A percentile compares a stretch with the other conserved stretches of the same genome.
phyloP scores from a whole-genome alignment of 768 basidiomycete genomes.

The Boletellus ananas region DNA sequence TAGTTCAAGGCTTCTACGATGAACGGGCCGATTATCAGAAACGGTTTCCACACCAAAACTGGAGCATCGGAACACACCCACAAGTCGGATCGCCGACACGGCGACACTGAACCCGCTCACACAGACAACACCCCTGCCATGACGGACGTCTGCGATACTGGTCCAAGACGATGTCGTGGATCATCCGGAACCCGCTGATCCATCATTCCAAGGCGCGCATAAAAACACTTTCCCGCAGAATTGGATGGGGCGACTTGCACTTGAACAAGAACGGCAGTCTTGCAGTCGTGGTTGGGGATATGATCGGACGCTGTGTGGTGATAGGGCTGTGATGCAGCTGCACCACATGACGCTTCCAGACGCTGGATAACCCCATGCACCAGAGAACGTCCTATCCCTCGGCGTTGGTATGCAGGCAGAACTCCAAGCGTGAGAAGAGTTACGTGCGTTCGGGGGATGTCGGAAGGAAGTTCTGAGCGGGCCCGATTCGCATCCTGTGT shows the following conservation, averaged over 20 bases:
- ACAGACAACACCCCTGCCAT: constrained; percentile 27
- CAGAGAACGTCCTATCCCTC: constrained; percentile 28
- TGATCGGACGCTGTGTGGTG: neutral
- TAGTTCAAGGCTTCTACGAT: too few relatives aligned
- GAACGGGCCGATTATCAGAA: too few relatives aligned
- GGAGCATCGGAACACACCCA: neutral
- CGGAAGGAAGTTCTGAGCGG: constrained; percentile 1
- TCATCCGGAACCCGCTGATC: constrained; percentile 15
- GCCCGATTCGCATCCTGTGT: neutral
- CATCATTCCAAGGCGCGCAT: constrained; percentile 28
- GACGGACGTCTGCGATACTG: constrained; percentile 17
- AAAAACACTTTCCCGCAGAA: constrained; percentile 24
- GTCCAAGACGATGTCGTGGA: constrained; percentile 11
- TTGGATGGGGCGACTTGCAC: constrained; percentile 29
- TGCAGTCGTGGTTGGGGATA: neutral
- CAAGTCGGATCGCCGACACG: neutral
- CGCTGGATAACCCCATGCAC: constrained; percentile 28
- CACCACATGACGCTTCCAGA: constrained; percentile 13
- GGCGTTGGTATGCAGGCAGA: constrained; percentile 24
- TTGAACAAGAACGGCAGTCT: constrained; percentile 20
- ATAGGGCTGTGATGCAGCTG: neutral
- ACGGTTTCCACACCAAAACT: too few relatives aligned
- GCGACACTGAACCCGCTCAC: neutral
- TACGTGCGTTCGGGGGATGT: constrained; percentile 10
- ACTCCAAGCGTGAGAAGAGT: constrained; percentile 33